Base-by-base conservation (phyloP, 1,284 basidiomycete genomes). In the Leccinum proximum region DNA sequence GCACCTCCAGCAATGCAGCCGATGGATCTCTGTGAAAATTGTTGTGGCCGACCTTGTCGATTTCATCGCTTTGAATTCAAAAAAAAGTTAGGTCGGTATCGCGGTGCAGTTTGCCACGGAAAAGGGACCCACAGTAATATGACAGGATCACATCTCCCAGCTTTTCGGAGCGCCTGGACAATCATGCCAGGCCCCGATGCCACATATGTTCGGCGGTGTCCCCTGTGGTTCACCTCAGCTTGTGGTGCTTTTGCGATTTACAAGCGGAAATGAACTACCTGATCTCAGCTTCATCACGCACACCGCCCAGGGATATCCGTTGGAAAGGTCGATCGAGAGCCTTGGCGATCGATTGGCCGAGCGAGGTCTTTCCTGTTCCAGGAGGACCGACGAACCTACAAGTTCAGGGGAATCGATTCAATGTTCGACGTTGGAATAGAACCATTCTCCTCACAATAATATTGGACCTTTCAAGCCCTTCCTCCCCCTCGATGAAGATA, bases 261-360 rank as follows among this genome's bases (percentile, higher is more conserved):
- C 45, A 57, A 53, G 33, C 3, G 40, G 30, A 18, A 35, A 62
- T 22, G 58, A 18, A 18, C 2, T 62, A 77, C 69, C 85, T 86
- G 70, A 96, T 95, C 77, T 96, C 94, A 5, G 93, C 94, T 68
- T 96, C 94, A 70, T 97, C 94, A 8, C 92, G 86, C 11, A 97
- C 89, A 62, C 94, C 94, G 50, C 95, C 94, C 2, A 97, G 84
- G n/a, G 93, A 92, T 72, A 97, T 94, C 45, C 95, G 87, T 76
- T 95, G 93, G 84, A 96, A 97, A 1, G 95, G 92, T 65, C 94
- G 80, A 63, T 85, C 82, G 16, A 97, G 82, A 0, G 93, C 91
- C 58, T 88, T 87, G 1, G 95, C 94, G 59, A 97, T 88, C 1
- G 92, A 94, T 74, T 94, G 92, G 9, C 93, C 92, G 1, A 94